Percentiles rank a stretch among this genome's conserved stretches.
Conservation (phyloP, 2,329 filamentous ascomycete species). For the Akanthomyces dipterigenus region DNA sequence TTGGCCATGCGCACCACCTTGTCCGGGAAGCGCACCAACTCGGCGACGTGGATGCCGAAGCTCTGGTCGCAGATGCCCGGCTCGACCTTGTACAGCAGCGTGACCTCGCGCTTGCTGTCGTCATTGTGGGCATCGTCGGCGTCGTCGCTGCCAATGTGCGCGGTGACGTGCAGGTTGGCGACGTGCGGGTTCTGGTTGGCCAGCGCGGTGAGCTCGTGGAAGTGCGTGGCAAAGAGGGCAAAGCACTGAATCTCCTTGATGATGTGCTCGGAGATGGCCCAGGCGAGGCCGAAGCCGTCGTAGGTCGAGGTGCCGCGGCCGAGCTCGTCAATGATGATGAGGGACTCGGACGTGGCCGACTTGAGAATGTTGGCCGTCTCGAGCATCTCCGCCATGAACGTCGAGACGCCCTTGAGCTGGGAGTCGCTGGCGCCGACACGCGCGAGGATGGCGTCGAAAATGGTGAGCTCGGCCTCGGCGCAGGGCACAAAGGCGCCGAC, state of each 20-base stretch:
- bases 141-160: constrained; percentile 65
- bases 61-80: constrained; percentile 94
- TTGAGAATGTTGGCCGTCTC: constrained; percentile 98
- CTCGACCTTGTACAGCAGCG: constrained; percentile 92
- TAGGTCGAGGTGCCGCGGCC: constrained; percentile 96
- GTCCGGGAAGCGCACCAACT: constrained; percentile 89
- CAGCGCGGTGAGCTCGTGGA: constrained; percentile 92
- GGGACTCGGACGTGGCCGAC: constrained; percentile 85
- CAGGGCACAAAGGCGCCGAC: constrained; percentile 95
- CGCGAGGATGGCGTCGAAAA: constrained; percentile 95
- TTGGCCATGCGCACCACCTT: constrained; percentile 99
- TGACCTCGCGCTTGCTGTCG: constrained; percentile 70
- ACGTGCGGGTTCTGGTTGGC: constrained; percentile 83
- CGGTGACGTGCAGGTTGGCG: constrained; percentile 89
- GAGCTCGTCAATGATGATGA: constrained; percentile 98
- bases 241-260: constrained; percentile 91
- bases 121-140: constrained; percentile 31
- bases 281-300: constrained; percentile 96
- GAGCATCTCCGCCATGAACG: constrained; percentile 99
- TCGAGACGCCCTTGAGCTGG: constrained; percentile 94
- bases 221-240: constrained; percentile 94
- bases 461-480: constrained; percentile 79
- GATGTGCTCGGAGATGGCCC: constrained; percentile 98
- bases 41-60: constrained; percentile 96
- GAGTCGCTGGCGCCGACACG: constrained; percentile 94